Conservation (phyloP, 2,329 filamentous ascomycete species). For the Verticillium nubilum region DNA sequence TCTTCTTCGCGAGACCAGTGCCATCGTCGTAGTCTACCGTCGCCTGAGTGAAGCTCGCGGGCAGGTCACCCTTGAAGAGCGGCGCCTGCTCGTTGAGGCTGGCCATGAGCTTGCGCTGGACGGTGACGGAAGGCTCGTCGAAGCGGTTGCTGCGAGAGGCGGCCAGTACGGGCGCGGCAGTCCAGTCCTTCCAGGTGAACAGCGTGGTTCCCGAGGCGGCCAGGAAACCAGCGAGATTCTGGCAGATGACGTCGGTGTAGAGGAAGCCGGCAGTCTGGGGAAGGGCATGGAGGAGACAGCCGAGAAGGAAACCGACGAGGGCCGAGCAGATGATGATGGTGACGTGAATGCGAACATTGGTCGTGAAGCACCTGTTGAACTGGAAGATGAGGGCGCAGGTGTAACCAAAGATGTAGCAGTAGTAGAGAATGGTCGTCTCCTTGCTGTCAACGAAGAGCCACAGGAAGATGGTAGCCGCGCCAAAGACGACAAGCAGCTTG, state of each 20-base stretch:
- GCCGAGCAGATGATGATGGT: constrained; percentile 25
- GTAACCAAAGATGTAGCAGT: constrained; percentile 27
- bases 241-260: constrained; percentile 25
- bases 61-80: constrained; percentile 1
- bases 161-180: neutral
- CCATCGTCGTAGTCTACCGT: constrained; percentile 6
- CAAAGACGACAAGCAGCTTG: constrained; percentile 24
- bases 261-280: constrained; percentile 18
- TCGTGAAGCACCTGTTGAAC: constrained; percentile 34
- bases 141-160: neutral
- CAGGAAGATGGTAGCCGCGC: constrained; percentile 22
- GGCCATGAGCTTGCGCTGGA: constrained; percentile 9
- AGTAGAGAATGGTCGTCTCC: constrained; percentile 26
- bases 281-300: constrained; percentile 23
- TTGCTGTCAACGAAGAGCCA: constrained; percentile 26
- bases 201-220: constrained; percentile 24
- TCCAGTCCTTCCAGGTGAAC: constrained; percentile 22
- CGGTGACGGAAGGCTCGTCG: constrained; percentile 5
- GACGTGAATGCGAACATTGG: constrained; percentile 25
- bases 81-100: constrained; percentile 8
- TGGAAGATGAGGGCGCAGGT: constrained; percentile 30
- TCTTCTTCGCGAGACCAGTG: constrained; percentile 10
- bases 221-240: constrained; percentile 23
- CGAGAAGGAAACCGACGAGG: constrained; percentile 22
- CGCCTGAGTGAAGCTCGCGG: neutral